A percentile compares a stretch with the other conserved stretches of the same genome.
Evolutionary conservation across 106 monocot species (phyloP).

Genomic region (Triglochin maritima): DNA sequence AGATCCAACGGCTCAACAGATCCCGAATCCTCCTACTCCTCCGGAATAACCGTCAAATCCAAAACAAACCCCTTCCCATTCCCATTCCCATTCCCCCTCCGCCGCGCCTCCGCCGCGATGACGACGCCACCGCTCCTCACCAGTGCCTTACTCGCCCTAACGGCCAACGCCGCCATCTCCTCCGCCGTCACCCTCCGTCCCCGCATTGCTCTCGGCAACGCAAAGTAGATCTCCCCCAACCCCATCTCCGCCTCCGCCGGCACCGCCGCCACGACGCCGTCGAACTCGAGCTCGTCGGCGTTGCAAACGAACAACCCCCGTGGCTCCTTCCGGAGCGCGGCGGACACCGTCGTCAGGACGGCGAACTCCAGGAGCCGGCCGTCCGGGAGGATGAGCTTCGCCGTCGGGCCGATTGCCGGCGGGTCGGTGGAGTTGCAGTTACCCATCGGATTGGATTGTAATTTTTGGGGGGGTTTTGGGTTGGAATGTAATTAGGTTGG

Average conservation of each 20-base stretch:
- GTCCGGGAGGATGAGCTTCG: constrained; percentile 17
- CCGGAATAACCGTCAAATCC: constrained; percentile 11
- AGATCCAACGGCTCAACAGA: too few species aligned
- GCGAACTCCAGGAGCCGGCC: constrained; percentile 11
- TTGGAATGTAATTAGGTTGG: too few species aligned
- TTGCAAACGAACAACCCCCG: constrained; percentile 5
- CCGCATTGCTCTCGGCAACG: constrained; percentile 11
- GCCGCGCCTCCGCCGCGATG: neutral
- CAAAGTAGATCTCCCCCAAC: constrained; percentile 17
- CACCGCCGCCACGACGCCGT: constrained; percentile 6
- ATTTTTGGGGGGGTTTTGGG: too few species aligned
- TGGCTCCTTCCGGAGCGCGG: constrained; percentile 1
- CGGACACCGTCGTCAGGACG: neutral
- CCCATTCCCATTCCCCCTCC: constrained; percentile 1
- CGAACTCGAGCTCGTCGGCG: constrained; percentile 24
- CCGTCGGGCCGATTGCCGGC: constrained; percentile 1
- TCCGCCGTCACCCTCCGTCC: neutral
- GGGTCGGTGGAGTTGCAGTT: constrained; percentile 9
- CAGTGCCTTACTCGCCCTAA: constrained; percentile 15
- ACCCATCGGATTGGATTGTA: constrained; percentile 4
- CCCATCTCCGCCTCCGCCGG: constrained; percentile 4
- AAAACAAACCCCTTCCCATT: neutral
- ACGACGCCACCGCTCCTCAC: constrained; percentile 5
- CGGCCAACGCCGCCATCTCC: constrained; percentile 17
- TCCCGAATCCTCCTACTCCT: neutral